Evolutionary conservation across 306 rosid genomes (phyloP), one percentile per base, ranked within the genome.

Genomic region (Glycine tomentella): DNA sequence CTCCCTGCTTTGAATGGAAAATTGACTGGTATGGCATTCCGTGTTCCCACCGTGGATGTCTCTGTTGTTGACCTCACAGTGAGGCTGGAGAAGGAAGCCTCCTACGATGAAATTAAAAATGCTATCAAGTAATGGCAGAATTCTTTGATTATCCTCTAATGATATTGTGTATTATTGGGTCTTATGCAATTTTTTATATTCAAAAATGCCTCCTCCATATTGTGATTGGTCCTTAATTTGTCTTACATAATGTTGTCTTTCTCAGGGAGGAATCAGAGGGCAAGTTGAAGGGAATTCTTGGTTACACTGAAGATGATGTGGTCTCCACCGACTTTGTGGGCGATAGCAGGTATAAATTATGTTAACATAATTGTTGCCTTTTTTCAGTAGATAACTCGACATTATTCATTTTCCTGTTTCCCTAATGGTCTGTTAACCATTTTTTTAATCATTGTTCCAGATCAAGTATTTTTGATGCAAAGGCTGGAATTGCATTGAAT

Each of bases 1-100:
- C 91, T 92, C 20, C 95, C 97, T 0, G 71, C 86, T 0, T 77
- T 92, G 86, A 88, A 91, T n/a, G 97, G 95, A n/a, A 92, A 91
- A 79, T 85, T 92, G 86, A 92, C 97, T 0, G 95, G 97, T 66
- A 91, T 92, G 97, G 70, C 95, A 34, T 91, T 92, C 90, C 95
- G 92, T 70, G 94, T 92, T 42, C 97, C 95, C 4, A 89, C 91
- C 0, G 92, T 92, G 15, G 92, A 91, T 89, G 97, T 92, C 61
- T 92, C 94, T 0, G 94, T 92, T 53, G 92, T 92, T 75, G 95
- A 92, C 83, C 93, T 92, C 58, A 90, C 95, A 0, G 93, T 89
- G 68, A 92, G 95, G 83, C 80, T 92, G 53, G 89, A 69, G 48
- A 89, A 89, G 86, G 3, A 56, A 2, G 92, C 97, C 10, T 50